Evolutionary conservation across 2,329 filamentous ascomycete genomes (phyloP), one percentile per base, ranked within the genome.

Genomic region (Pseudogymnoascus sp.): DNA sequence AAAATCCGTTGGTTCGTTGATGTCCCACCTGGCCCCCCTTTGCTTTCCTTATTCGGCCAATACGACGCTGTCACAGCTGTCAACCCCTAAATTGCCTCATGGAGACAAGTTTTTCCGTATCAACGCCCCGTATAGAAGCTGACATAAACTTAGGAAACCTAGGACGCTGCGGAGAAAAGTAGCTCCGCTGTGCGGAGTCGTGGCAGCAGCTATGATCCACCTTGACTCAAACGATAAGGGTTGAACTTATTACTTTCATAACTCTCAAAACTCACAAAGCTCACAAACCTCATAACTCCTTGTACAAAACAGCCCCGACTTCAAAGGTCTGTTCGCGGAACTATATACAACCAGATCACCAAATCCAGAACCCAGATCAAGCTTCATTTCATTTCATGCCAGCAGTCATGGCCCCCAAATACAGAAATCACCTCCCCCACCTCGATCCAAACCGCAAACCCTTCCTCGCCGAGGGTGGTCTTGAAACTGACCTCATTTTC

Each of bases 401-500:
- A 33, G 14, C 49, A 33, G 16, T n/a, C 8, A 61, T 61, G 59
- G 6, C 38, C 21, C 59, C 59, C 16, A 43, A 61, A 31, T 61
- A 61, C 31, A 25, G 38, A 55, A 2, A 55, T n/a, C 59, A 61
- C 6, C 59, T 61, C 11, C 64, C 63, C 4, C 64, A 65, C 18
- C 64, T 65, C 63, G 4, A 45, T 16, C 60, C 64, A 9, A 18
- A 33, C 49, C 25, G 59, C 5, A 41, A 38, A 38, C 63, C 59
- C n/a, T 65, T 64, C 43, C 63, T 65, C 41, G 60, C 63, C 12
- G 64, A 65, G 33, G 60, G 43, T 23, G 63, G 64, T 23, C 40
- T 63, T 16, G 64, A 65, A 60, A 65, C 64, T 3, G 60, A 41
- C 31, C 49, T 64, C 60, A 35, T 60, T 31, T 60, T 64, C 60